Conservation (phyloP, 2,329 filamentous ascomycete species). For the Peltaster fructicola region DNA sequence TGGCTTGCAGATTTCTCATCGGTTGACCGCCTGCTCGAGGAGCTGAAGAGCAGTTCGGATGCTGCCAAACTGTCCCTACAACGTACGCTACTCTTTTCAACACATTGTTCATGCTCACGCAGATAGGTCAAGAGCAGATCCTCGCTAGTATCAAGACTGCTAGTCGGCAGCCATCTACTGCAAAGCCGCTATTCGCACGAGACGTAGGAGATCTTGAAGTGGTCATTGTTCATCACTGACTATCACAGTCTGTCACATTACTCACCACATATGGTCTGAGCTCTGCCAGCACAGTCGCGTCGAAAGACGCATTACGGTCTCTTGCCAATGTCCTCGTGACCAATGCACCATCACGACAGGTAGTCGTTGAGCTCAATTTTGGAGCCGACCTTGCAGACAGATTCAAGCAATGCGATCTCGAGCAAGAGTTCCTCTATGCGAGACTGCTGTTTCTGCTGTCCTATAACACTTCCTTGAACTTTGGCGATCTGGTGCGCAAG, state of each 20-base stretch:
- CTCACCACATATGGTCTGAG: constrained; percentile 59
- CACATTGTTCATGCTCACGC: constrained; percentile 6
- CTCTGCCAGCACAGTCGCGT: constrained; percentile 41
- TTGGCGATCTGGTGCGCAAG: constrained; percentile 46
- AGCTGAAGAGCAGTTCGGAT: constrained; percentile 14
- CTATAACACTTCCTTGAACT: constrained; percentile 54
- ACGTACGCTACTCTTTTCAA: constrained; percentile 6
- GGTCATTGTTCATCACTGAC: not conserved
- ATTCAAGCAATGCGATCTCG: constrained; percentile 51
- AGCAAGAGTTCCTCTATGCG: constrained; percentile 76
- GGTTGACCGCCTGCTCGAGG: constrained; percentile 13
- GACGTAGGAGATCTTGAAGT: constrained; percentile 33
- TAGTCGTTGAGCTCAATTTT: constrained; percentile 53
- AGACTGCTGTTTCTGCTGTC: constrained; percentile 65
- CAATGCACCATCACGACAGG: constrained; percentile 47
- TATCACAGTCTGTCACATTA: constrained; percentile 41
- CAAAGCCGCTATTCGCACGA: constrained; percentile 71
- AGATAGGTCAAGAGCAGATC: constrained; percentile 44
- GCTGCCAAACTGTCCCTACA: constrained; percentile 12
- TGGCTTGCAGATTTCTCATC: constrained; percentile 11
- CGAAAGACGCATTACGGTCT: constrained; percentile 61
- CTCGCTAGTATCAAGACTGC: constrained; percentile 56
- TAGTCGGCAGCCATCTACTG: constrained; percentile 52
- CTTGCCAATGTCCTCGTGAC: constrained; percentile 72
- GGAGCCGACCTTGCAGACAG: constrained; percentile 49